A percentile compares a stretch with the other conserved stretches of the same genome.
phyloP scores from a whole-genome alignment of 352 stramenopile genomes.

The Pythium dissotocum region DNA sequence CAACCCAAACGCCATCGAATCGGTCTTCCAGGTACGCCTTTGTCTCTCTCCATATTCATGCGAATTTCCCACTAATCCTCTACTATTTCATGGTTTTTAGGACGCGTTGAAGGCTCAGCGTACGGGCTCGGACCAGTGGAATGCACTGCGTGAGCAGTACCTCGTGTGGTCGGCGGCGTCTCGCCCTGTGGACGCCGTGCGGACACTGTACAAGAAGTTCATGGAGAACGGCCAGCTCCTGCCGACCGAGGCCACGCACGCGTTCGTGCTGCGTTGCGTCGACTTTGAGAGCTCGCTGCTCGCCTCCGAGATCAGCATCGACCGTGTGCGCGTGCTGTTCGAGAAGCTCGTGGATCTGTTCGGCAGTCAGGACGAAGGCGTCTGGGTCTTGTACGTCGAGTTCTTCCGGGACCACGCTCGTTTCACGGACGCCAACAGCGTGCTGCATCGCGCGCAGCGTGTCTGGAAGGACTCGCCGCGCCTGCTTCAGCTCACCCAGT shows the following conservation, averaged over 20 bases:
- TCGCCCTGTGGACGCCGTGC: conserved; percentile 41
- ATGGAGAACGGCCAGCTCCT: conserved; percentile 68
- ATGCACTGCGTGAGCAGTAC: conserved; percentile 59
- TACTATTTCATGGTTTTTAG: conserved; percentile 19
- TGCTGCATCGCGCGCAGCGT: conserved; percentile 71
- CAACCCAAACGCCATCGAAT: conserved; percentile 34
- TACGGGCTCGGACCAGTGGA: conserved; percentile 55
- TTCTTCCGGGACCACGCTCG: conserved; percentile 46
- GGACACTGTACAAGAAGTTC: conserved; percentile 67
- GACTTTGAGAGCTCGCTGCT: conserved; percentile 62
- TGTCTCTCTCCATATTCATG: not conserved
- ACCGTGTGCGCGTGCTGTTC: conserved; percentile 64
- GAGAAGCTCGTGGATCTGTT: conserved; percentile 87
- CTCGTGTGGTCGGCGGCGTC: conserved; percentile 52
- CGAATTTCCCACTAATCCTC: not conserved
- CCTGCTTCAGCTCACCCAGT: conserved; percentile 51
- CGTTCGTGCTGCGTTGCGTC: conserved; percentile 70
- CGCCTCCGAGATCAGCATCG: conserved; percentile 31
- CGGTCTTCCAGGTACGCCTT: conserved; percentile 44
- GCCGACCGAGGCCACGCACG: conserved; percentile 52
- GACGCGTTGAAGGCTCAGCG: conserved; percentile 47
- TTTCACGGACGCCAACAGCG: conserved; percentile 58
- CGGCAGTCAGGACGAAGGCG: conserved; percentile 50
- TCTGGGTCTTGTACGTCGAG: conserved; percentile 75
- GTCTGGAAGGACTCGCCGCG: conserved; percentile 59